Evolutionary conservation across 2,329 filamentous ascomycete species (phyloP).

Genomic region (Pseudogymnoascus sp.): DNA sequence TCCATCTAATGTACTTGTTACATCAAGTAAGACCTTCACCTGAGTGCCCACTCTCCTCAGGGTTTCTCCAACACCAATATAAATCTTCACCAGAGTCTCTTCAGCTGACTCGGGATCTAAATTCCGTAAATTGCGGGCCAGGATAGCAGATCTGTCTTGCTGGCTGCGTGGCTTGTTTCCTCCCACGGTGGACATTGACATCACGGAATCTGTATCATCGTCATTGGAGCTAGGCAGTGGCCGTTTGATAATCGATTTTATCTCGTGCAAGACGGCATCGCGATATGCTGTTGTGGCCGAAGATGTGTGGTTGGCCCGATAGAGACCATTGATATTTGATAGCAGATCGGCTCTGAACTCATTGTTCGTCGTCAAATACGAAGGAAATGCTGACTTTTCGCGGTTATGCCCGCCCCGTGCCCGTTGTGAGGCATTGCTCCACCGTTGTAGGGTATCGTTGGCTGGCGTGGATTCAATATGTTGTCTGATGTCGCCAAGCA

Average conservation of each 20-base stretch:
- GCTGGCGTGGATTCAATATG: constrained; percentile 69
- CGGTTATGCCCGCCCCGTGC: constrained; percentile 60
- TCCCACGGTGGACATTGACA: constrained; percentile 71
- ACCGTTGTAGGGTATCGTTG: constrained; percentile 72
- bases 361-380: constrained; percentile 69
- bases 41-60: constrained; percentile 80
- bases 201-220: constrained; percentile 85
- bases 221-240: constrained; percentile 89
- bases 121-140: constrained; percentile 80
- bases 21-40: constrained; percentile 89
- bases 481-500: constrained; percentile 72
- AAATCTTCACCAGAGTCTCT: constrained; percentile 71
- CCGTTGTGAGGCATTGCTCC: constrained; percentile 71
- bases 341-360: constrained; percentile 64
- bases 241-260: constrained; percentile 75
- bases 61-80: constrained; percentile 81
- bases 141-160: constrained; percentile 81
- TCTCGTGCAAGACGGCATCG: constrained; percentile 75
- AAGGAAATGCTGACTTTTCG: constrained; percentile 63
- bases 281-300: constrained; percentile 79
- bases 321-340: constrained; percentile 68
- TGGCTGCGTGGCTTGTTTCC: constrained; percentile 63
- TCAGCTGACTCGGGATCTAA: constrained; percentile 81
- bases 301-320: constrained; percentile 70
- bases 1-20: constrained; percentile 67